These are phyloP conservation scores for Coemansia sp. DNA, from an alignment of 192 early-diverging fungal species.

Conservation along the genomic window DNA sequence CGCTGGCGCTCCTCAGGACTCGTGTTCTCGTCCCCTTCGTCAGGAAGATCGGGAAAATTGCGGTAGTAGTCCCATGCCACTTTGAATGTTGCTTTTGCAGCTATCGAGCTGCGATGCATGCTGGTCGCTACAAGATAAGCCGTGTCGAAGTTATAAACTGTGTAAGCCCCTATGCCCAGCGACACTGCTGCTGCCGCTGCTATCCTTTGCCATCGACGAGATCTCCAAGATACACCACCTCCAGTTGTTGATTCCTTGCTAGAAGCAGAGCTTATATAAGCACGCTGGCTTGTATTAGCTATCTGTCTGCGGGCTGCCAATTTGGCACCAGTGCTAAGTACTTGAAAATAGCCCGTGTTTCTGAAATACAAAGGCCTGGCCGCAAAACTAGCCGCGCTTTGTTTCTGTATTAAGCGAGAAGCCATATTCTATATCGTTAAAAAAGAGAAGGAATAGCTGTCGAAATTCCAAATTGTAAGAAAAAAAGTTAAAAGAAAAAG, in stretches of 20 bases:
- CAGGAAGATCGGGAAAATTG: slow-evolving; percentile 49
- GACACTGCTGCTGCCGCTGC: neutral
- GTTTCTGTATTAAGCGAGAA: neutral
- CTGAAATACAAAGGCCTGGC: neutral
- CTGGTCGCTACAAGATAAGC: slow-evolving; percentile 42
- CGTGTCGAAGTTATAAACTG: slow-evolving; percentile 44
- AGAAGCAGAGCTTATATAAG: neutral
- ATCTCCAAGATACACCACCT: neutral
- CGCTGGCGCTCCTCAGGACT: slow-evolving; percentile 26
- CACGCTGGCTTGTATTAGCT: neutral
- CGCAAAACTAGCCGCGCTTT: neutral
- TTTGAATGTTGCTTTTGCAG: slow-evolving; percentile 32
- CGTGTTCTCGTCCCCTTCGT: neutral
- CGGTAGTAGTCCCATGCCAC: slow-evolving; percentile 54
- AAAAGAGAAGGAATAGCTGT: neutral
- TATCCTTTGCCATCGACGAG: neutral
- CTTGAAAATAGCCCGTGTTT: neutral
- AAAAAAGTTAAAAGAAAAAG: too few relatives aligned
- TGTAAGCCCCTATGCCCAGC: slow-evolving; percentile 16
- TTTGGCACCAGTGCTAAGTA: neutral
- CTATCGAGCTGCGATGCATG: slow-evolving; percentile 33
- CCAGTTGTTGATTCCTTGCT: neutral
- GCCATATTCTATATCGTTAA: neutral
- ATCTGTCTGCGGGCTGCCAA: neutral
- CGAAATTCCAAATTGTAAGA: too few relatives aligned